phyloP scores from a whole-genome alignment of 1,139 yeast species.

The Zygoascus meyerae region DNA sequence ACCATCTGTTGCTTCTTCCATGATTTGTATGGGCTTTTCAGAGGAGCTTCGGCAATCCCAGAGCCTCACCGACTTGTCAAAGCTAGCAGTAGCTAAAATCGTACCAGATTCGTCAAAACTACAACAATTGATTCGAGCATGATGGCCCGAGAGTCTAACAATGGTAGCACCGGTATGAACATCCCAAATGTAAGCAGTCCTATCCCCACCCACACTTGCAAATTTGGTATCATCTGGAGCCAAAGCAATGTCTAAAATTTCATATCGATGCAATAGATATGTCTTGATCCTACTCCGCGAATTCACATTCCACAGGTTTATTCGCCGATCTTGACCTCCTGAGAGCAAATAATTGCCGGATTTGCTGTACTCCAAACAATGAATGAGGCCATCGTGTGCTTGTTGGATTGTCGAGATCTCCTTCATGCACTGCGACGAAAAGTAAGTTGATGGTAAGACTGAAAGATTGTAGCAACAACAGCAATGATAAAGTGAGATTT shows the following conservation, averaged over 20 bases:
- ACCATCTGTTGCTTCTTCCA: slow-evolving; percentile 34
- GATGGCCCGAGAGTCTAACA: slow-evolving; percentile 31
- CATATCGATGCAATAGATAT: slow-evolving; percentile 31
- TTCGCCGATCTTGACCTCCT: slow-evolving; percentile 33
- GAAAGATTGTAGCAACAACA: not conserved
- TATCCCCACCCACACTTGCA: slow-evolving; percentile 36
- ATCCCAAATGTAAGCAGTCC: slow-evolving; percentile 35
- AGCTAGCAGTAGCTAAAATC: slow-evolving; percentile 32
- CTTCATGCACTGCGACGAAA: slow-evolving; percentile 5
- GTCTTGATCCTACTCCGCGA: slow-evolving; percentile 24
- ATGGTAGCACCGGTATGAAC: slow-evolving; percentile 27
- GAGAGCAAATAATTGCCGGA: slow-evolving; percentile 31
- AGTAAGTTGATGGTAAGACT: not conserved
- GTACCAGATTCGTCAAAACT: slow-evolving; percentile 27
- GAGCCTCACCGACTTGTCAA: slow-evolving; percentile 33
- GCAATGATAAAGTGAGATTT: not conserved
- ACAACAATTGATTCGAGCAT: slow-evolving; percentile 30
- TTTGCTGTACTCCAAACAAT: slow-evolving; percentile 28
- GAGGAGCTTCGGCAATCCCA: slow-evolving; percentile 33
- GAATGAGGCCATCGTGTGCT: slow-evolving; percentile 29
- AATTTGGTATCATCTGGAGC: slow-evolving; percentile 29
- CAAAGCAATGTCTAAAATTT: slow-evolving; percentile 31
- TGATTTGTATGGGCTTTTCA: slow-evolving; percentile 30
- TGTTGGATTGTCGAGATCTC: slow-evolving; percentile 7
- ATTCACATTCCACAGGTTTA: slow-evolving; percentile 30